Conservation (phyloP, 345 rosid genomes). For the Turritis glabra region DNA sequence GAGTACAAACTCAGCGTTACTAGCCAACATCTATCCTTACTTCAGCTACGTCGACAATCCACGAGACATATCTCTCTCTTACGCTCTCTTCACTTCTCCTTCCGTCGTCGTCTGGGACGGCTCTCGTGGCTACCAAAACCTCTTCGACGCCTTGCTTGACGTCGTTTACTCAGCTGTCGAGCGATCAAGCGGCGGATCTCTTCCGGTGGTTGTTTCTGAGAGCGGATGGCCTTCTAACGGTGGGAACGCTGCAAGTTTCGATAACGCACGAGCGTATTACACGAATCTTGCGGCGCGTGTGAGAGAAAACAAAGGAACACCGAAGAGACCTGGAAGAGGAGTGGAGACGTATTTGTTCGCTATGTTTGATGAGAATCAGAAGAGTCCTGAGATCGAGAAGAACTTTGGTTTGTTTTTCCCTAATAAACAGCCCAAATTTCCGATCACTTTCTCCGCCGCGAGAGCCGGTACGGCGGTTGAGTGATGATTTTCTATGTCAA, state of each 20-base stretch:
- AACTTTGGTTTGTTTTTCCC: constrained; percentile 41
- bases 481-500: background rate
- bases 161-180: constrained; percentile 32
- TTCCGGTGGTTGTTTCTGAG: constrained; percentile 37
- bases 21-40: constrained; percentile 47
- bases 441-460: constrained; percentile 17
- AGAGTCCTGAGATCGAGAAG: constrained; percentile 38
- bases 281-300: constrained; percentile 33
- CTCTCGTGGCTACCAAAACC: constrained; percentile 39
- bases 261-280: constrained; percentile 34
- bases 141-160: constrained; percentile 40
- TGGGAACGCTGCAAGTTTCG: constrained; percentile 25
- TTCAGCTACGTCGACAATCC: constrained; percentile 35
- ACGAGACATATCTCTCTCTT: constrained; percentile 36
- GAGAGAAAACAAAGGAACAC: constrained; percentile 38
- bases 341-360: constrained; percentile 43
- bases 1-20: constrained; percentile 41
- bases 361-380: constrained; percentile 42
- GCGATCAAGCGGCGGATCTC: constrained; percentile 26
- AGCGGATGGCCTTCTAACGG: constrained; percentile 45
- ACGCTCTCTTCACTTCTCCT: constrained; percentile 45
- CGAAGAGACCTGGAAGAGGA: constrained; percentile 39
- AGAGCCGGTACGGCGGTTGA: constrained; percentile 19
- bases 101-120: constrained; percentile 40
- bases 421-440: constrained; percentile 26